Conservation (phyloP, 2,329 filamentous ascomycete genomes). For the Tolypocladium sp. region DNA sequence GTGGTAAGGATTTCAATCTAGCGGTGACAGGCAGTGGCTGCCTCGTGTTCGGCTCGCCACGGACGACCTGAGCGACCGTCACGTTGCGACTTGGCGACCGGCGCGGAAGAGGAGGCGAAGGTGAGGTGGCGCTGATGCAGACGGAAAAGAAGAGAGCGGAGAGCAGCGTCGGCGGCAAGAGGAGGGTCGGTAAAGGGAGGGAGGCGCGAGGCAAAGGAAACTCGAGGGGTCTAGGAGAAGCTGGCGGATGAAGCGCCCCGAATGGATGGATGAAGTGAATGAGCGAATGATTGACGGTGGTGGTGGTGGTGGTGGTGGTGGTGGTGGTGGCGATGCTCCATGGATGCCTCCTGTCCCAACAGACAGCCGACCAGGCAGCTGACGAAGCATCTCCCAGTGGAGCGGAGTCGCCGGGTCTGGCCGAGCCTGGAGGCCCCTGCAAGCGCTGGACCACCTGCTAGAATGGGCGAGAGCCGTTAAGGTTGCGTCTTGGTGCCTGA, state of each 20-base stretch:
- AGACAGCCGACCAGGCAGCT: neutral
- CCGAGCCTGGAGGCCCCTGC: neutral
- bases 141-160: neutral
- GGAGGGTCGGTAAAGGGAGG: neutral
- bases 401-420: neutral
- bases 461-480: neutral
- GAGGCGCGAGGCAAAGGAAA: neutral
- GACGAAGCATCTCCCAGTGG: neutral
- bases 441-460: neutral
- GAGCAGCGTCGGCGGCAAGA: neutral
- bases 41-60: neutral
- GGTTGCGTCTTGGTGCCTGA: neutral
- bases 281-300: neutral
- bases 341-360: neutral
- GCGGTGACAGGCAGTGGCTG: neutral
- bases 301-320: neutral
- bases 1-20: slow-evolving; percentile 1
- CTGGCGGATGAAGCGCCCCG: neutral
- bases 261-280: neutral
- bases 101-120: neutral
- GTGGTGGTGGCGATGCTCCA: neutral
- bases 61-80: neutral
- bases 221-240: neutral
- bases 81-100: neutral
- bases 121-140: neutral